phyloP scores from a whole-genome alignment of 345 rosid genomes.

The Adansonia digitata region DNA sequence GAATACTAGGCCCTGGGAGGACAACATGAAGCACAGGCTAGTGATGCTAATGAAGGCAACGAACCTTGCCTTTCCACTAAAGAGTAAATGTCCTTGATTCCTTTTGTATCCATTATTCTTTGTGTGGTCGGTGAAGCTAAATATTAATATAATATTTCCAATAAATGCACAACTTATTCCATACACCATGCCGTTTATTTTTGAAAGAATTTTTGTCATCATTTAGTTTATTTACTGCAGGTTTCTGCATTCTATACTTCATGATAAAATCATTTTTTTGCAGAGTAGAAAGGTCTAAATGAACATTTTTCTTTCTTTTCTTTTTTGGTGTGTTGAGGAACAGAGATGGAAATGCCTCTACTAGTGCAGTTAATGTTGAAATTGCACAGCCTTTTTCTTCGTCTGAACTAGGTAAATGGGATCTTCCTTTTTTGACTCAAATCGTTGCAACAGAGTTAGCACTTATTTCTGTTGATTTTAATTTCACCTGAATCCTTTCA shows the following conservation, averaged over 20 bases:
- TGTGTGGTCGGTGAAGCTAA: background rate
- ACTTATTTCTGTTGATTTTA: background rate
- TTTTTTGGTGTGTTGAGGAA: background rate
- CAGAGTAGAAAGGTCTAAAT: background rate
- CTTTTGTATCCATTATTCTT: constrained; percentile 4
- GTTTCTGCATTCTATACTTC: background rate
- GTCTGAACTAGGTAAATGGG: background rate
- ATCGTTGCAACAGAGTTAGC: background rate
- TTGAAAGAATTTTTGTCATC: background rate
- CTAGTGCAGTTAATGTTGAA: constrained; percentile 7
- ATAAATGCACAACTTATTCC: background rate
- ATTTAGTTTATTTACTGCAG: background rate
- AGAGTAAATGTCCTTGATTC: constrained; percentile 17
- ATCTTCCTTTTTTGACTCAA: background rate
- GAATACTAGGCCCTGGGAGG: constrained; percentile 2
- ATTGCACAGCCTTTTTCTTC: constrained; percentile 11
- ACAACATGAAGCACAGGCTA: background rate
- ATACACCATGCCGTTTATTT: background rate
- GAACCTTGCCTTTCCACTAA: background rate
- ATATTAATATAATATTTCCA: background rate
- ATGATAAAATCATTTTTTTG: background rate
- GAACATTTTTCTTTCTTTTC: background rate
- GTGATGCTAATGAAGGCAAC: constrained; percentile 8
- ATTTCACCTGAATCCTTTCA: background rate
- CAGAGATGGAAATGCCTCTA: constrained; percentile 11